These are phyloP conservation scores for Magnolia kwangsiensis DNA, from an alignment of 164 flowering plant genomes.

Conservation along the genomic window DNA sequence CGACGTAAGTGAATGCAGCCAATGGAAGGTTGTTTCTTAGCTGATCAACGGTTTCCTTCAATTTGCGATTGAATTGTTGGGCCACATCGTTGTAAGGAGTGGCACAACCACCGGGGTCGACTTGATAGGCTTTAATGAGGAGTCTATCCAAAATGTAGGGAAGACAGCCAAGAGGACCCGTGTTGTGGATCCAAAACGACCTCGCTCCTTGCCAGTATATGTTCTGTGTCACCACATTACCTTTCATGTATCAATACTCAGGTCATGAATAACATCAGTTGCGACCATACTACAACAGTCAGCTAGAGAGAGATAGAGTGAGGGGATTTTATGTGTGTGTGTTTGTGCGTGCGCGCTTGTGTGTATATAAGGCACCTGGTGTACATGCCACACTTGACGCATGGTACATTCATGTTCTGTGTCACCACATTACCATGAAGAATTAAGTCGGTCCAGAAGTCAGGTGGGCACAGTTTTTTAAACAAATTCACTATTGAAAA, in stretches of 20 bases:
- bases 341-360: too few relatives aligned
- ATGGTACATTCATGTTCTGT: too few relatives aligned
- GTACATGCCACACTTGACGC: too few relatives aligned
- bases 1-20: slow-evolving; percentile 51
- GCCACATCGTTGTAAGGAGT: slow-evolving; percentile 46
- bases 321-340: too few relatives aligned
- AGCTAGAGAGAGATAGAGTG: too few relatives aligned
- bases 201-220: slow-evolving; percentile 47
- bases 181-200: slow-evolving; percentile 61
- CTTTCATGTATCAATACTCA: too few relatives aligned
- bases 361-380: too few relatives aligned
- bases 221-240: slow-evolving; percentile 14
- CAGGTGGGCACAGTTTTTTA: too few relatives aligned
- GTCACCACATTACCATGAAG: too few relatives aligned
- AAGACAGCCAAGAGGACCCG: slow-evolving; percentile 58
- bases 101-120: slow-evolving; percentile 47
- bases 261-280: not conserved
- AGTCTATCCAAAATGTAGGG: slow-evolving; percentile 35
- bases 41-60: slow-evolving; percentile 36
- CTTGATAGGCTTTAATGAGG: slow-evolving; percentile 22
- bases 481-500: not conserved
- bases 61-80: slow-evolving; percentile 35
- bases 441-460: too few relatives aligned
- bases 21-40: slow-evolving; percentile 35
- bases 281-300: too few relatives aligned